Conservation (phyloP, 768 basidiomycete species). For the Epithele typhae region DNA sequence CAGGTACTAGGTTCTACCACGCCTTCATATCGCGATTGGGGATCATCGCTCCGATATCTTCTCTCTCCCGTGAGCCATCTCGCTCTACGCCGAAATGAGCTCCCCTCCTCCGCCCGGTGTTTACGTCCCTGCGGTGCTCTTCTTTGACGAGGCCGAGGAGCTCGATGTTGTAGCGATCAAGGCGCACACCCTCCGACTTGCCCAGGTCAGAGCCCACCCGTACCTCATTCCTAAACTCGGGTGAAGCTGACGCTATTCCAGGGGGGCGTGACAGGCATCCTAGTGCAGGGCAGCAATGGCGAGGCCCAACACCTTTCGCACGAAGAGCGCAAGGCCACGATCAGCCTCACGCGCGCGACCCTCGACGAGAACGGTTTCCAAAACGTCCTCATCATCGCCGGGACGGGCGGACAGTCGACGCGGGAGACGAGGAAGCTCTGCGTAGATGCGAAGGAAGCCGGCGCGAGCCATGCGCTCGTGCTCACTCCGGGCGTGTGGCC, state of each 20-base stretch:
- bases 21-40: conserved; percentile 8
- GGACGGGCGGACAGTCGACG: conserved; percentile 79
- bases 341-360: conserved; percentile 62
- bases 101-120: conserved; percentile 59
- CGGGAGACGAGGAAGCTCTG: conserved; percentile 70
- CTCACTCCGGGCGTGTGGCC: conserved; percentile 72
- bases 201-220: conserved; percentile 42
- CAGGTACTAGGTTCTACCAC: neutral
- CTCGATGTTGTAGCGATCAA: conserved; percentile 64
- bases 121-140: conserved; percentile 78
- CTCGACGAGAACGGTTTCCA: conserved; percentile 69
- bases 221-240: conserved; percentile 10
- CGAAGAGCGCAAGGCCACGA: conserved; percentile 61
- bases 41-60: conserved; percentile 1
- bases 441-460: conserved; percentile 71
- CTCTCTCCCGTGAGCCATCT: no score
- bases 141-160: conserved; percentile 64
- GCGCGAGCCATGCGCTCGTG: conserved; percentile 77
- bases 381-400: conserved; percentile 69
- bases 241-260: conserved; percentile 27
- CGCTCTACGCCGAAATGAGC: conserved; percentile 13
- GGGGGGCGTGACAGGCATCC: conserved; percentile 70
- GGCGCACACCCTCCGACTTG: conserved; percentile 69
- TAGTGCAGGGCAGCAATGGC: conserved; percentile 72
- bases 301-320: conserved; percentile 75